A percentile compares a stretch with the other conserved stretches of the same genome.
Evolutionary conservation across 179 eudicot species (phyloP).

Genomic region (Gypsophila paniculata): DNA sequence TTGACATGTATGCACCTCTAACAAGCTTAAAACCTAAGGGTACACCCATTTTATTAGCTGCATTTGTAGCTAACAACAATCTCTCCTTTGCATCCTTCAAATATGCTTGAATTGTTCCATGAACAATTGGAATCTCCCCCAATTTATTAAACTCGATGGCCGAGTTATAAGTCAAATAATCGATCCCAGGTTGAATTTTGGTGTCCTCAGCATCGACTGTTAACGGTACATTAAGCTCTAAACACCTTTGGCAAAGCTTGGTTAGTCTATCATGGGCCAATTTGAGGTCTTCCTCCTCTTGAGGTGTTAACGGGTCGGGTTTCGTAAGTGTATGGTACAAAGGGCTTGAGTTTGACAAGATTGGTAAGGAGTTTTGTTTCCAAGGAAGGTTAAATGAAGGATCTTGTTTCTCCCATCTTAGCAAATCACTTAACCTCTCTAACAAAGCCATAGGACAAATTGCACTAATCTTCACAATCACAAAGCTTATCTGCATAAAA

Average conservation of each 20-base stretch:
- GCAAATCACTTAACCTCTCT: constrained; percentile 56
- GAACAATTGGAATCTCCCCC: constrained; percentile 42
- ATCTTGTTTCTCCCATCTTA: constrained; percentile 74
- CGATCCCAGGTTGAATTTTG: constrained; percentile 59
- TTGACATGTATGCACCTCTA: constrained; percentile 89
- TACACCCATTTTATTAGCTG: constrained; percentile 62
- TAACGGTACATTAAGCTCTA: constrained; percentile 50
- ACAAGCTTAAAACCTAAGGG: constrained; percentile 82
- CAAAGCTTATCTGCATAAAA: constrained; percentile 62
- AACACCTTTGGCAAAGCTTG: constrained; percentile 42
- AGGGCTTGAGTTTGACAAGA: constrained; percentile 67
- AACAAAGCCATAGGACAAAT: constrained; percentile 59
- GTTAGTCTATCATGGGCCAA: constrained; percentile 40
- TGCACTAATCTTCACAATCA: constrained; percentile 77
- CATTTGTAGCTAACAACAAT: constrained; percentile 36
- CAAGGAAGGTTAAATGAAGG: constrained; percentile 66
- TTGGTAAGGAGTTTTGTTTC: constrained; percentile 65
- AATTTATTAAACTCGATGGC: constrained; percentile 45
- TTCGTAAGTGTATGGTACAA: constrained; percentile 47
- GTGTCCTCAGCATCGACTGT: constrained; percentile 65
- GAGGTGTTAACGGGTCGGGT: constrained; percentile 49
- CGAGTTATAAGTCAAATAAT: constrained; percentile 64
- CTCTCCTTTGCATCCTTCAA: constrained; percentile 77
- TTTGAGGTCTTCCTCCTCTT: constrained; percentile 47
- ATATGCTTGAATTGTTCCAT: constrained; percentile 73